These are phyloP conservation scores for Puccinia horiana DNA, from an alignment of 1,284 basidiomycete species.

Conservation along the genomic window DNA sequence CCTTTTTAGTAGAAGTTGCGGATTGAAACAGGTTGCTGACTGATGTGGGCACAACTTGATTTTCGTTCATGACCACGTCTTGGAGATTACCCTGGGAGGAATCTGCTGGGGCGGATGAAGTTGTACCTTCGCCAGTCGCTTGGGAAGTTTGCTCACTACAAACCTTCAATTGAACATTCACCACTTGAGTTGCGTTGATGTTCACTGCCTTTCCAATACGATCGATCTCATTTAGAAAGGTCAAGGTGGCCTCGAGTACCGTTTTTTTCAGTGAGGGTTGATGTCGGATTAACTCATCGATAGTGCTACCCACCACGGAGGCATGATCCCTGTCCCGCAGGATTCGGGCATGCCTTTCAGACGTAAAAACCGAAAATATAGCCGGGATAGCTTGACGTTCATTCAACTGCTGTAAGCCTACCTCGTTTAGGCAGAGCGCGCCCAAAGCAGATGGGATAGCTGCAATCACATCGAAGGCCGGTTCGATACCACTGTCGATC, in stretches of 20 bases:
- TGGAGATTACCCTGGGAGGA: not conserved
- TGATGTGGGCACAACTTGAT: not conserved
- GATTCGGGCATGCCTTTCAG: conserved; percentile 79
- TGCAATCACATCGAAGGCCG: conserved; percentile 85
- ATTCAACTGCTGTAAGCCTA: conserved; percentile 78
- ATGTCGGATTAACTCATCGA: conserved; percentile 95
- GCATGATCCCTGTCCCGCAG: conserved; percentile 91
- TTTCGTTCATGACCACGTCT: conserved; percentile 35
- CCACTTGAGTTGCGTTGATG: conserved; percentile 63
- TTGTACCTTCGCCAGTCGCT: not conserved
- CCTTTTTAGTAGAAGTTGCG: conserved; percentile 3
- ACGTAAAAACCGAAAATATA: conserved; percentile 82
- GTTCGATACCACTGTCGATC: conserved; percentile 80
- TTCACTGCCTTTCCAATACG: conserved; percentile 68
- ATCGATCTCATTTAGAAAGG: conserved; percentile 73
- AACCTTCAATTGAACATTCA: conserved; percentile 59
- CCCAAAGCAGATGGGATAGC: conserved; percentile 94
- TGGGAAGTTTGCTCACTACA: not conserved
- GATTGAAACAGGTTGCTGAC: conserved; percentile 13
- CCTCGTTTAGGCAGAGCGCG: conserved; percentile 89
- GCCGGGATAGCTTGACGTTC: conserved; percentile 72
- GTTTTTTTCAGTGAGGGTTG: conserved; percentile 81
- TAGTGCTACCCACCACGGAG: conserved; percentile 77
- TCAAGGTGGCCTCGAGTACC: conserved; percentile 74
- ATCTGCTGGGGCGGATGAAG: not conserved